Percentiles rank a stretch among this genome's conserved stretches.
phyloP scores from a whole-genome alignment of 768 basidiomycete species.

The Boletus rubropictus region DNA sequence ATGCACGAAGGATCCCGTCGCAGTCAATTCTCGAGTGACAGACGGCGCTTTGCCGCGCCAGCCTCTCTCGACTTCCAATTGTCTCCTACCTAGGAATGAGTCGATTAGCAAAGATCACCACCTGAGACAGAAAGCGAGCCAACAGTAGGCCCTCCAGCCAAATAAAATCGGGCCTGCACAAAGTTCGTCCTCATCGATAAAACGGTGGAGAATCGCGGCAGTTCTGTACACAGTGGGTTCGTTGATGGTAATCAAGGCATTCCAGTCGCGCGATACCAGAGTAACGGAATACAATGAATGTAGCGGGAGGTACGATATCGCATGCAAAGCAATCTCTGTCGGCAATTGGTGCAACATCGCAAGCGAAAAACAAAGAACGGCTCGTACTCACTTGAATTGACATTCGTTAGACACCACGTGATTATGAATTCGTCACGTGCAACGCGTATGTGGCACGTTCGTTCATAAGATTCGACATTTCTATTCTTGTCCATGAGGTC shows the following conservation, averaged over 20 bases:
- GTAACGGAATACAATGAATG: slow-evolving; percentile 34
- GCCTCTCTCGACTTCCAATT: slow-evolving; percentile 39
- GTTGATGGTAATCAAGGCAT: slow-evolving; percentile 42
- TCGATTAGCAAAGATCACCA: slow-evolving; percentile 9
- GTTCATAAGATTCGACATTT: neutral
- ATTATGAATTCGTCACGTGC: slow-evolving; percentile 2
- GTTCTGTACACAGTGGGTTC: slow-evolving; percentile 51
- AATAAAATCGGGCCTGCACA: slow-evolving; percentile 30
- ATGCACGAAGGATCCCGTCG: slow-evolving; percentile 44
- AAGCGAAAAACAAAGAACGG: neutral
- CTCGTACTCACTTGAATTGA: too few species aligned
- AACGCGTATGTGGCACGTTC: neutral
- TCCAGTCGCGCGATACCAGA: slow-evolving; percentile 43
- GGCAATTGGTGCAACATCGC: slow-evolving; percentile 45
- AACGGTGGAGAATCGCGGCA: slow-evolving; percentile 49
- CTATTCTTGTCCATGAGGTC: neutral
- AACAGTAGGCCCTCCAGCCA: slow-evolving; percentile 62
- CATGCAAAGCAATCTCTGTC: slow-evolving; percentile 48
- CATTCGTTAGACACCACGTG: slow-evolving; percentile 3
- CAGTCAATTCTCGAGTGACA: slow-evolving; percentile 29
- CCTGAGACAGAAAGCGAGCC: slow-evolving; percentile 1
- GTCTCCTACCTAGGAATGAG: slow-evolving; percentile 38
- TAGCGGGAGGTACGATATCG: slow-evolving; percentile 48
- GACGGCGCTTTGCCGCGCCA: slow-evolving; percentile 54
- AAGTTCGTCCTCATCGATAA: slow-evolving; percentile 32